Conservation (phyloP, 2,329 filamentous ascomycete genomes). For the Colletotrichum neosansevieriae region DNA sequence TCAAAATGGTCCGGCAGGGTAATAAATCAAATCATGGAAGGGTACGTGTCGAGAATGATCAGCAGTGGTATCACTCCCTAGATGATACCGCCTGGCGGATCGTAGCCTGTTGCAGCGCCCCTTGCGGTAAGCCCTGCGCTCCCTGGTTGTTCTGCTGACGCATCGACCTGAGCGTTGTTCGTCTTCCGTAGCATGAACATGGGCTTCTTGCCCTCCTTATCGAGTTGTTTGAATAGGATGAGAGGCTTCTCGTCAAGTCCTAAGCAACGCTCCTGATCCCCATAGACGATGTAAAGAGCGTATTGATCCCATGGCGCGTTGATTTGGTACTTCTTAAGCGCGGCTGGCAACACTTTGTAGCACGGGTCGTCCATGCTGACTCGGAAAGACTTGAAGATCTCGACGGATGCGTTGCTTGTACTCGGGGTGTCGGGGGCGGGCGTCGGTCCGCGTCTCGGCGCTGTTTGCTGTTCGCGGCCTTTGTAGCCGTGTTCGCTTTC, state of each 20-base stretch:
- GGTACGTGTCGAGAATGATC: constrained; percentile 30
- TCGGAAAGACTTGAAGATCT: constrained; percentile 99
- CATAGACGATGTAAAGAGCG: constrained; percentile 97
- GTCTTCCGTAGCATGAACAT: constrained; percentile 97
- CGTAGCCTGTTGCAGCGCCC: constrained; percentile 62
- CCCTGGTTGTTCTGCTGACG: constrained; percentile 59
- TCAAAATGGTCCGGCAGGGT: constrained; percentile 19
- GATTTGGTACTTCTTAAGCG: constrained; percentile 98
- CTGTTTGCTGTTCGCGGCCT: constrained; percentile 52
- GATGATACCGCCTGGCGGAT: constrained; percentile 72
- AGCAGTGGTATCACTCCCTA: constrained; percentile 46
- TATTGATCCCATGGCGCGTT: constrained; percentile 98
- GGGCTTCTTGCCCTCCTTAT: constrained; percentile 96
- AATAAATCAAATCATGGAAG: constrained; percentile 34
- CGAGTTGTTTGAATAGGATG: constrained; percentile 96
- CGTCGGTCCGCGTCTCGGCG: constrained; percentile 70
- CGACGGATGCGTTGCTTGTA: constrained; percentile 74
- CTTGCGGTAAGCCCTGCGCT: constrained; percentile 63
- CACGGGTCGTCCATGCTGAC: constrained; percentile 99
- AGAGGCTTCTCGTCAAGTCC: constrained; percentile 93
- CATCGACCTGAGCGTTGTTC: constrained; percentile 64
- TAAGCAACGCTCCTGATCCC: constrained; percentile 95
- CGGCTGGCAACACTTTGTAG: constrained; percentile 95
- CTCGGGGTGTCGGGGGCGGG: constrained; percentile 72
- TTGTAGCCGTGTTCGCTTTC: constrained; percentile 45